Base-by-base conservation (phyloP, 441 rosid species). In the Gossypium davidsonii region DNA sequence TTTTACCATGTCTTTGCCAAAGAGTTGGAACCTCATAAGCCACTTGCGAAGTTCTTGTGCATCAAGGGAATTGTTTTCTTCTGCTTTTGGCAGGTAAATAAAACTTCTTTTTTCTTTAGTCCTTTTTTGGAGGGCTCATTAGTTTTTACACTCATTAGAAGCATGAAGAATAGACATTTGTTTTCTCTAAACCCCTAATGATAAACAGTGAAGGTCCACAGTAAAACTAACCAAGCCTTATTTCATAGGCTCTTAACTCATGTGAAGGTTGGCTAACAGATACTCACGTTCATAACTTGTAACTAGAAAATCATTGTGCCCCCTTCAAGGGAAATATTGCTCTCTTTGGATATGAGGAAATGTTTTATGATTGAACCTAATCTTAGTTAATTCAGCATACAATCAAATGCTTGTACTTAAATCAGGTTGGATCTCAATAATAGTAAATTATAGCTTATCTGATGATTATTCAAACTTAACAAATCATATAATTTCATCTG, bases 11-110 rank as follows among this genome's bases (percentile, higher is more conserved):
- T 92, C 6, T 94, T 94, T 80, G 98, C 93, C 25, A 94, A 91
- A 78, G 99, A 92, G 78, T 78, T 94, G 79, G 89, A 82, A 46
- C 99, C 98, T 26, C 99, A 94, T 77, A 88, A 85, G 23, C 99
- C 99, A 15, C 97, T 94, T 53, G 92, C 97, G 4, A 92, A 94
- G 85, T 94, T 94, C 91, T 64, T 94, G 86, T 94, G 99, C 90
- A 88, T 94, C 79, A 94, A 94, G 80, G 99, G 99, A 53, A 88
- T 94, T 59, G 99, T 94, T 76, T 92, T 94, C 90, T 92, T 94
- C 80, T 90, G 95, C 93, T 94, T 94, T 79, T 94, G 99, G 98
- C 98, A 94, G 98, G 99, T 94, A 83, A 78, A 51, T 18, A 37
- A 3, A 23, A 20, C 82, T 75, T 6, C 21, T 55, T 6, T 21